These are phyloP conservation scores for Penicillium vulpinum DNA, from an alignment of 2,329 filamentous ascomycete genomes.

Conservation along the genomic window DNA sequence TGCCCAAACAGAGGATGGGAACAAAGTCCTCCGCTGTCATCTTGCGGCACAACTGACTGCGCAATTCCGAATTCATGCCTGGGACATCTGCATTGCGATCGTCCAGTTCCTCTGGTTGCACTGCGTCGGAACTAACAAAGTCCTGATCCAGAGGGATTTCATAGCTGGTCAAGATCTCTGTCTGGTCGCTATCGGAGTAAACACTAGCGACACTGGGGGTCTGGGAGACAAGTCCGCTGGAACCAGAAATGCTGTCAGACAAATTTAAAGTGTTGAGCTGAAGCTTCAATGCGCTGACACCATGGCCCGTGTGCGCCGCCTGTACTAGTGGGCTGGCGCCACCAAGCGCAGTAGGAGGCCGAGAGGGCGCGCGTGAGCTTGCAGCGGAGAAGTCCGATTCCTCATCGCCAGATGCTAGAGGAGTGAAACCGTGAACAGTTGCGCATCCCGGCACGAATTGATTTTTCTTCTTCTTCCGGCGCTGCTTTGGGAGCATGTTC, in stretches of 20 bases:
- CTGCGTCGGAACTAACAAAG: slow-evolving; percentile 67
- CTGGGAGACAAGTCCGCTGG: slow-evolving; percentile 48
- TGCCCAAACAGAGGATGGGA: slow-evolving; percentile 85
- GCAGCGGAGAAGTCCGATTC: slow-evolving; percentile 47
- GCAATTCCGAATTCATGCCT: slow-evolving; percentile 56
- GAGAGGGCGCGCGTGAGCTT: slow-evolving; percentile 29
- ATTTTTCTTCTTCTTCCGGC: slow-evolving; percentile 45
- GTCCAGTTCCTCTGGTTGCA: slow-evolving; percentile 31
- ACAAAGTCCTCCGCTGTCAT: slow-evolving; percentile 93
- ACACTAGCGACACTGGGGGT: slow-evolving; percentile 59
- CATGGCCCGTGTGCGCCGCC: slow-evolving; percentile 58
- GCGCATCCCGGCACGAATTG: slow-evolving; percentile 33
- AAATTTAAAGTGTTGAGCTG: slow-evolving; percentile 78
- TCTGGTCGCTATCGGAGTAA: slow-evolving; percentile 64
- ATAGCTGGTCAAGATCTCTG: slow-evolving; percentile 75
- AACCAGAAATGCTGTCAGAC: slow-evolving; percentile 58
- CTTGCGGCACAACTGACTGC: slow-evolving; percentile 64
- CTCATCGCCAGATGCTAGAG: slow-evolving; percentile 46
- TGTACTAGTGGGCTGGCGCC: slow-evolving; percentile 51
- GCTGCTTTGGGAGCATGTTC: slow-evolving; percentile 28
- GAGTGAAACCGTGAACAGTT: slow-evolving; percentile 48
- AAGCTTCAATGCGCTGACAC: slow-evolving; percentile 78
- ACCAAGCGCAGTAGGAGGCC: slow-evolving; percentile 17
- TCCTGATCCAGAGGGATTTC: slow-evolving; percentile 82
- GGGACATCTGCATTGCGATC: slow-evolving; percentile 35